Evolutionary conservation across 1,139 yeast species (phyloP), one percentile per base, ranked within the genome.

Genomic region (Saccharomycopsis hybrid): DNA sequence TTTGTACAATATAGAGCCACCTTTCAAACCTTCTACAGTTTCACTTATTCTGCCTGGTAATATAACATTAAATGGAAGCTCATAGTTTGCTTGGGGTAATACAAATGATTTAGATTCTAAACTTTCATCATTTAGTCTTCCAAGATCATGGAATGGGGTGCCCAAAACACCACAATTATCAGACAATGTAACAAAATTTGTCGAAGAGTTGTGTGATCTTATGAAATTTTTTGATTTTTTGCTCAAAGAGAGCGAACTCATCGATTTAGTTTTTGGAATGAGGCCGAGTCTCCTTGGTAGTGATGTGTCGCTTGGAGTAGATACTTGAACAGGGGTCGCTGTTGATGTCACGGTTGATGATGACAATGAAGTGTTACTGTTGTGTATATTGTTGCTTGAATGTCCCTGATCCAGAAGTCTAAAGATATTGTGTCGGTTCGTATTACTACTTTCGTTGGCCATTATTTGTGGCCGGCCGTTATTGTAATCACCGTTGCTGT

Each of bases 81-180:
- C 78, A 59, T 83, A 83, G 59, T 82, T 81, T 0, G 90, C 90
- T 52, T 73, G 71, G 0, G 82, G 82, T 32, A 83, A 65, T 11
- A 73, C 63, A 58, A 74, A 80, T 3, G 29, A 25, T 30, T 42
- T 51, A 2, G 37, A 18, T 4, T 28, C 43, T 11, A 44, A 39
- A 11, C 35, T 18, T 29, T 43, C 33, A n/a, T 47, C 45, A 9
- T 50, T 41, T 9, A 44, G 38, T 28, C 5, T 44, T 11, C 30
- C 32, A 8, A 48, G 27, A 5, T 43, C 51, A n/a, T 38, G 40
- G 37, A 50, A 50, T 3, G 50, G 53, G 28, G 53, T 50, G 1
- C 53, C 53, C 24, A 27, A 35, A 27, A 37, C 29, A 24, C 24
- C 11, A 5, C 31, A 29, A 32, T 9, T 18, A n/a, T 46, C 43